Percentiles rank a stretch among this genome's conserved stretches.
Conservation (phyloP, 106 monocot species). For the Apostasia shenzhenica region DNA sequence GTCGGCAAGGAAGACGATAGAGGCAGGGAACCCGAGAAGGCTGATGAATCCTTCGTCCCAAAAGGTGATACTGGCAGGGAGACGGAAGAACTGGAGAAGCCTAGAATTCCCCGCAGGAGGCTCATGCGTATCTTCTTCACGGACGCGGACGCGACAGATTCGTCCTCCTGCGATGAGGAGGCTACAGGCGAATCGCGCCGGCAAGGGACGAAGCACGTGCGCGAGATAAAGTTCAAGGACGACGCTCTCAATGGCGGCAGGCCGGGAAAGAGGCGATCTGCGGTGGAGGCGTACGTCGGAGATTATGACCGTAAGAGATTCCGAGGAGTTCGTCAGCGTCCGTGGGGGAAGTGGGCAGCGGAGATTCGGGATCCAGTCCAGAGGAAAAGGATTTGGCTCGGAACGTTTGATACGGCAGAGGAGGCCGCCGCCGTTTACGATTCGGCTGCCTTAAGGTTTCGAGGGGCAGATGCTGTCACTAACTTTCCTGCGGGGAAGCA, state of each 20-base stretch:
- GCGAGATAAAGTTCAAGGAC: constrained; percentile 9
- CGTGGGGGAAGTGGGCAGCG: constrained; percentile 46
- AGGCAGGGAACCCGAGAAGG: too few relatives aligned
- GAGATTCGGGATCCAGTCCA: constrained; percentile 38
- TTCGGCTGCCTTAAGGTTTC: constrained; percentile 14
- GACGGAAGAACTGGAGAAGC: neutral
- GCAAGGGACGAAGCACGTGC: constrained; percentile 13
- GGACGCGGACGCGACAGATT: constrained; percentile 27
- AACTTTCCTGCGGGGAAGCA: constrained; percentile 10
- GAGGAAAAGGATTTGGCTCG: constrained; percentile 16
- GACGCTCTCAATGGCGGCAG: neutral
- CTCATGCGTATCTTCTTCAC: constrained; percentile 11
- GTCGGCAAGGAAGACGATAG: too few relatives aligned
- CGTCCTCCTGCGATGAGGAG: constrained; percentile 12
- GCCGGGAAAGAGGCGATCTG: neutral
- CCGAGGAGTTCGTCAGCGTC: constrained; percentile 23
- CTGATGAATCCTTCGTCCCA: too few relatives aligned
- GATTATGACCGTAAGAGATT: neutral
- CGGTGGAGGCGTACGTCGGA: neutral
- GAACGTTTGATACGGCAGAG: constrained; percentile 17
- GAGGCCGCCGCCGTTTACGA: constrained; percentile 21
- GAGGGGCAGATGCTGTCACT: constrained; percentile 10
- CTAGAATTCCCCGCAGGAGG: neutral
- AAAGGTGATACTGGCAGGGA: neutral
- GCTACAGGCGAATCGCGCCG: neutral